Evolutionary conservation across 2,329 filamentous ascomycete genomes (phyloP).

Genomic region (Cryphonectria parasitica): DNA sequence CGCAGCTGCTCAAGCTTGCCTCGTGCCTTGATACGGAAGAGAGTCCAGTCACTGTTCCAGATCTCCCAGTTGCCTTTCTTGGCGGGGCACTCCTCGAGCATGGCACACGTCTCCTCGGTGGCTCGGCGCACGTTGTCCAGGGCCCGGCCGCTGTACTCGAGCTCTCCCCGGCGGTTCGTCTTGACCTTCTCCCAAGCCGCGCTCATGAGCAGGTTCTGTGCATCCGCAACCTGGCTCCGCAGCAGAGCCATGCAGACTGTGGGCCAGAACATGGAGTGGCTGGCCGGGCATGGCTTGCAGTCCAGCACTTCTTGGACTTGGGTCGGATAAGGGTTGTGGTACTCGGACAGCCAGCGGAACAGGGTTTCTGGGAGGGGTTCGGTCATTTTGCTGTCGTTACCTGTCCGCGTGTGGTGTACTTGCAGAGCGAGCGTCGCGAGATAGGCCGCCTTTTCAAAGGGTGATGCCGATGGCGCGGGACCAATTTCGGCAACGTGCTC

Average conservation of each 20-base stretch:
- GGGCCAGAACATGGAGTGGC: slow-evolving; percentile 83
- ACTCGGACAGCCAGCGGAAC: slow-evolving; percentile 78
- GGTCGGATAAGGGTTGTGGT: slow-evolving; percentile 73
- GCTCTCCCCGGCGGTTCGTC: slow-evolving; percentile 65
- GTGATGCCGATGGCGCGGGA: slow-evolving; percentile 62
- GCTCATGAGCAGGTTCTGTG: slow-evolving; percentile 68
- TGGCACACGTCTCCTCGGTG: slow-evolving; percentile 67
- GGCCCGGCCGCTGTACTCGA: slow-evolving; percentile 74
- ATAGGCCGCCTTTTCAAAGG: slow-evolving; percentile 77
- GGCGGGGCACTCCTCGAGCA: slow-evolving; percentile 76
- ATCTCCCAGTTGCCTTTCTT: slow-evolving; percentile 78
- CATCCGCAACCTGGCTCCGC: slow-evolving; percentile 72
- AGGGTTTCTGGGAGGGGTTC: slow-evolving; percentile 75
- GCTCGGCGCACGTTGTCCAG: slow-evolving; percentile 79
- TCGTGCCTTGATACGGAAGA: slow-evolving; percentile 78
- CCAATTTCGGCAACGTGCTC: slow-evolving; percentile 67
- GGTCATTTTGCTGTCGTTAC: slow-evolving; percentile 39
- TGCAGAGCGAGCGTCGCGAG: slow-evolving; percentile 78
- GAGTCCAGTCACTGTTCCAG: slow-evolving; percentile 76
- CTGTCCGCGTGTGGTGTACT: slow-evolving; percentile 70
- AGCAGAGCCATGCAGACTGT: slow-evolving; percentile 74
- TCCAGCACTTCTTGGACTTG: slow-evolving; percentile 68
- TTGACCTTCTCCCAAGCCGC: slow-evolving; percentile 80
- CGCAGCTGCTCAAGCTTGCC: slow-evolving; percentile 72
- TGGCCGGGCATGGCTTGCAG: slow-evolving; percentile 72